phyloP scores from a whole-genome alignment of 352 stramenopile species.

The Pythium sukuiense region DNA sequence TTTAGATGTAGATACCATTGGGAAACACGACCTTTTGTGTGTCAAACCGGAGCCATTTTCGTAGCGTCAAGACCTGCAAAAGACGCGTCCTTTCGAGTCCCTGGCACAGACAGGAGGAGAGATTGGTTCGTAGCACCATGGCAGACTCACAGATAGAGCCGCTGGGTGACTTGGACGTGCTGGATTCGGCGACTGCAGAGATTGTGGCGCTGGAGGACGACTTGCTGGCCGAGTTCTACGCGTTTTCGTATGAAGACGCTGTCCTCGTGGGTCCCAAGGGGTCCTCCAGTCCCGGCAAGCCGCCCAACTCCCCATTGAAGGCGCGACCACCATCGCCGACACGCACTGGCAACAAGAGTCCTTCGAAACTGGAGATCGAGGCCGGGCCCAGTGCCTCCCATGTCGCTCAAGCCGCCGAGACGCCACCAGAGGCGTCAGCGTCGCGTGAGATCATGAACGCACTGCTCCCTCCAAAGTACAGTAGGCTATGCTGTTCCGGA shows the following conservation, averaged over 20 bases:
- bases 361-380: slow-evolving; percentile 13
- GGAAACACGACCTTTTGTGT: background rate
- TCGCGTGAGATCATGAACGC: slow-evolving; percentile 65
- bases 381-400: slow-evolving; percentile 12
- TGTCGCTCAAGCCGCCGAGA: slow-evolving; percentile 14
- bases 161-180: background rate
- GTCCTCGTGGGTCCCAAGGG: slow-evolving; percentile 36
- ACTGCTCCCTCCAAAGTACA: slow-evolving; percentile 68
- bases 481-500: background rate
- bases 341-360: slow-evolving; percentile 18
- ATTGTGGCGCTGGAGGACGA: slow-evolving; percentile 28
- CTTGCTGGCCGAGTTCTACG: slow-evolving; percentile 59
- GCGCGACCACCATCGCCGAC: slow-evolving; percentile 27
- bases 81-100: slow-evolving; percentile 16
- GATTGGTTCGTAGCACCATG: background rate
- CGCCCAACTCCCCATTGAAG: slow-evolving; percentile 20
- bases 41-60: background rate
- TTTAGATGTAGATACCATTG: slow-evolving; percentile 51
- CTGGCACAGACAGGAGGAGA: background rate
- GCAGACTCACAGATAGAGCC: background rate
- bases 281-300: slow-evolving; percentile 1
- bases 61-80: background rate
- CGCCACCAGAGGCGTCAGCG: slow-evolving; percentile 21
- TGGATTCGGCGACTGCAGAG: slow-evolving; percentile 21
- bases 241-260: slow-evolving; percentile 57